Base-by-base conservation (phyloP, 2,329 filamentous ascomycete species). In the Sclerotinia nivalis region DNA sequence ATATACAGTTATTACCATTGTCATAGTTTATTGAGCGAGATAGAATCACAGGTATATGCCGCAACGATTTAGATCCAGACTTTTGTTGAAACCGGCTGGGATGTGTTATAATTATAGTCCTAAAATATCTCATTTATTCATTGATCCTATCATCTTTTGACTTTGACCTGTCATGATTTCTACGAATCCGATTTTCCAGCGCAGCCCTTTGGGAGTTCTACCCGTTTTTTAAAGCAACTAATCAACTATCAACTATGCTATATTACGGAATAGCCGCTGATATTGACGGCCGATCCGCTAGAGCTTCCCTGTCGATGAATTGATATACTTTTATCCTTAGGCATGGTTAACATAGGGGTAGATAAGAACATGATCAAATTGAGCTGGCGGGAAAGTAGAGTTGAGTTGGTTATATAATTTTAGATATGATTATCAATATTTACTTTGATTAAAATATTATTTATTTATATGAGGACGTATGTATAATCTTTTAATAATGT, bases 11-110 rank as follows among this genome's bases (percentile, higher is more conserved):
- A 10, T 55, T 34, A 18, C 34, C 18, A 31, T 25, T 28, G 28
- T 34, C 10, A 34, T 55, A 66, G 34, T 56, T 58, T 37, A 22
- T 66, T 31, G 50, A 56, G 37, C 62, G 37, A 56, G 18, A n/a
- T 34, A 25, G 50, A 52, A 20, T 31, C 31, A 66, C 20, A 56
- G 50, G 13, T 52, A 2, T 45, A 52, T 12, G 7, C 15, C 8
- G 37, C 1, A 22, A 13, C 12, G 20, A 45, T 43, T 22, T 43
- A 66, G 34, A 31, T 45, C n/a, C 9, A 31, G 50, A 18, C 18
- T 56, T 18, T 6, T 52, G 13, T 20, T 34, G n/a, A 37, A 22
- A 47, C 20, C 34, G 8, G 31, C n/a, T 4, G 4, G 31, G 2
- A 52, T 58, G 2, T 45, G 7, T 10, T 34, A 9, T 4, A n/a